phyloP scores from a whole-genome alignment of 305 asterid species.

The Solanum aculeatissimum region DNA sequence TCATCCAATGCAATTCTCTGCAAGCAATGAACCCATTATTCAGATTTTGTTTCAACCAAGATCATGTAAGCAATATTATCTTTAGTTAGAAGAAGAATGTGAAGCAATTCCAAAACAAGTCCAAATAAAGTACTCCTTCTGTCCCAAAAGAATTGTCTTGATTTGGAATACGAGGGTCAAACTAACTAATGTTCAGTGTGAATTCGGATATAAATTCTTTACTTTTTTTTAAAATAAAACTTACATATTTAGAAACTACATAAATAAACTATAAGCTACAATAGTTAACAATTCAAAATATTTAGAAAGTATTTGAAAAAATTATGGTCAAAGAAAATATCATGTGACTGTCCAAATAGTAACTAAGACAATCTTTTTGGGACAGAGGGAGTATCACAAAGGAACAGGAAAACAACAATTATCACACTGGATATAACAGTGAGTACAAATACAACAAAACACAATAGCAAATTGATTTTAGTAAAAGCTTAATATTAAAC shows the following conservation, averaged over 20 bases:
- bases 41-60: not conserved
- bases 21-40: slow-evolving; percentile 19
- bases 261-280: not conserved
- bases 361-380: not conserved
- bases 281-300: not conserved
- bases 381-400: not conserved
- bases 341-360: not conserved
- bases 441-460: not conserved
- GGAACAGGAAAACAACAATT: not conserved
- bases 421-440: not conserved
- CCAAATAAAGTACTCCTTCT: not conserved
- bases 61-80: not conserved
- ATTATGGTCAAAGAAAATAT: not conserved
- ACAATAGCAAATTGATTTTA: not conserved
- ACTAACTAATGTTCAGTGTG: not conserved
- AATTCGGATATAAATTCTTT: not conserved
- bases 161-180: not conserved
- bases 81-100: not conserved
- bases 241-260: not conserved
- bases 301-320: not conserved
- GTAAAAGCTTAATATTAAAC: not conserved
- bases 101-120: not conserved
- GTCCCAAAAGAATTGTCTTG: not conserved
- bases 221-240: not conserved
- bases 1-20: slow-evolving; percentile 86